These are phyloP conservation scores for Schizophyllum amplum DNA, from an alignment of 1,284 basidiomycete species.

Conservation along the genomic window DNA sequence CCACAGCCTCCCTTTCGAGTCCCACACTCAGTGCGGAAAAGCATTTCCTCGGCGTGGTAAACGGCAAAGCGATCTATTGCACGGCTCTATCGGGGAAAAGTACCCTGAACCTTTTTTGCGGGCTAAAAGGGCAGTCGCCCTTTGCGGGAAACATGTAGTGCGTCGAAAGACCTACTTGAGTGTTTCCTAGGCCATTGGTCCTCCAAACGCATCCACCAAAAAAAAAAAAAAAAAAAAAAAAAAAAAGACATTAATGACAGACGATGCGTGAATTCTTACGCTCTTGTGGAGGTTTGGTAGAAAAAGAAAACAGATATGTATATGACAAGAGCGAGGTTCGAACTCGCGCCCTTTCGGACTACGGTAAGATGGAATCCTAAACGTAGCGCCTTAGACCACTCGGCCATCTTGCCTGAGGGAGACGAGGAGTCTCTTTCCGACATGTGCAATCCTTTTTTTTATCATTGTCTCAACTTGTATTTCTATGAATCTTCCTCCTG, in stretches of 20 bases:
- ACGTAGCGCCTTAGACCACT: slow-evolving; percentile 10
- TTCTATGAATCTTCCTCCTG: not conserved
- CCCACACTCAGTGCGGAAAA: not conserved
- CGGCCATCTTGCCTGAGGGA: slow-evolving; percentile 8
- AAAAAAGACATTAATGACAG: no score
- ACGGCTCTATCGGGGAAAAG: no score
- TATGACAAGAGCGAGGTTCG: not conserved
- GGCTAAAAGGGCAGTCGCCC: slow-evolving; percentile 2
- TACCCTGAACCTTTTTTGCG: no score
- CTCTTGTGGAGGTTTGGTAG: no score
- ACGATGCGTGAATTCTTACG: no score
- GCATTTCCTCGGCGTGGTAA: not conserved
- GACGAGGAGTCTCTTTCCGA: no score
- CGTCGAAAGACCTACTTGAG: slow-evolving; percentile 9
- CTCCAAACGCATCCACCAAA: slow-evolving; percentile 2
- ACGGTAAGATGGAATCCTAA: not conserved
- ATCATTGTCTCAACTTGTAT: no score
- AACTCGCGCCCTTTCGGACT: not conserved
- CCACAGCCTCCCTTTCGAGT: not conserved
- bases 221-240: slow-evolving; percentile 2
- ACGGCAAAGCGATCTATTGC: not conserved
- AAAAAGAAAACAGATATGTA: not conserved
- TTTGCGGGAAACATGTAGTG: slow-evolving; percentile 6
- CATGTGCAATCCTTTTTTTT: no score
- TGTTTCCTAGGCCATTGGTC: slow-evolving; percentile 5